Base-by-base conservation (phyloP, 108 stramenopile species). In the Poteriospumella lacustris region DNA sequence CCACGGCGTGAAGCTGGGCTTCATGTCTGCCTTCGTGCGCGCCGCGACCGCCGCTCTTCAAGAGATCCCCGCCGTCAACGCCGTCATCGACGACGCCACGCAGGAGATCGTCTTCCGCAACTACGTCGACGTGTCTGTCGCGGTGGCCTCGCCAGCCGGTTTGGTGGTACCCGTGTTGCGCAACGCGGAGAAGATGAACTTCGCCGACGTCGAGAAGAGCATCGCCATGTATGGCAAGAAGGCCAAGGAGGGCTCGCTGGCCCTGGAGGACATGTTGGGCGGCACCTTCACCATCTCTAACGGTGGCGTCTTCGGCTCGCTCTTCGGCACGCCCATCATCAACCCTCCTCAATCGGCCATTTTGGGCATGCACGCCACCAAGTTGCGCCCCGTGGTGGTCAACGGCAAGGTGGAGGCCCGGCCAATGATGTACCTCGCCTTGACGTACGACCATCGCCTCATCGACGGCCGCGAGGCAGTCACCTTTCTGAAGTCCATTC, bases 401-500 rank as follows among this genome's bases (percentile, higher is more conserved):
- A 73, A 93, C 84, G 98, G 98, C 5, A 91, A 95, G 75, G 91
- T 99, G 59, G 94, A 94, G 70, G 94, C 96, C 12, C 80, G 98
- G 75, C 98, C 98, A 43, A 97, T 99, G 96, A 99, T 99, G 98
- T 99, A 97, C 85, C 82, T 99, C 76, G 98, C 98, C 0, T 87
- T 99, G 78, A 99, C 98, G 42, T 99, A 99, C 85, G 98, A 99
- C 87, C 98, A 99, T 87, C 91, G 98, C 44, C 85, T 99, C 78
- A 97, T 99, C 82, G 98, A 99, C 86, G 98, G 98, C 33, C 93
- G 98, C 81, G 98, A 99, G 87, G 96, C 96, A 47, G 98, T 97
- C 38, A 99, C 96, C 3, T 99, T 99, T 88, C 88, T 99, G 81
- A 96, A 96, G 86, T 91, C 90, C 69, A 90, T 99, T 80, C 93